These are phyloP conservation scores for Hanseniaspora singularis DNA, from an alignment of 805 yeast genomes.

Conservation along the genomic window DNA sequence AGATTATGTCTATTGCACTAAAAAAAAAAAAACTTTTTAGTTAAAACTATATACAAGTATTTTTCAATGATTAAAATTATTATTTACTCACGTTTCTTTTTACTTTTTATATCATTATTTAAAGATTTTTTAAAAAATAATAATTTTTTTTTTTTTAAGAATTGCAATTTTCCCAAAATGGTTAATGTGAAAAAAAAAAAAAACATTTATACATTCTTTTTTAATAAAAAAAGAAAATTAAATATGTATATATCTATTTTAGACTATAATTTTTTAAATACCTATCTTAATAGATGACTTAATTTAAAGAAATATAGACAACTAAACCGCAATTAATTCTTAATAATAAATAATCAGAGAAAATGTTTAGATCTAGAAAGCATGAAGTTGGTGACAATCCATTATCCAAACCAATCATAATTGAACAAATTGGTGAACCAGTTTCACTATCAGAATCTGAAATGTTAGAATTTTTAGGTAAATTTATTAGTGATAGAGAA, in stretches of 20 bases:
- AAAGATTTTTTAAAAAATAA: background rate
- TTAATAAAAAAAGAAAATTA: no score
- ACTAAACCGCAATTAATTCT: no score
- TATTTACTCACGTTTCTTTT: background rate
- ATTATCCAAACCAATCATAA: conserved; percentile 13
- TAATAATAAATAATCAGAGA: no score
- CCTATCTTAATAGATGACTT: no score
- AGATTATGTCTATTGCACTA: no score
- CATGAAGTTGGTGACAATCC: conserved; percentile 16
- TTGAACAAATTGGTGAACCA: conserved; percentile 8
- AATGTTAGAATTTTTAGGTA: conserved; percentile 13
- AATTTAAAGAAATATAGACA: no score
- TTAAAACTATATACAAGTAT: no score
- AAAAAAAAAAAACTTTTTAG: no score
- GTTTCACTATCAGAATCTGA: conserved; percentile 9
- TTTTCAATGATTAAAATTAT: no score
- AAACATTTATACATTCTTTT: background rate
- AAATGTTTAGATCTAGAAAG: conserved; percentile 16
- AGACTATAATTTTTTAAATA: no score
- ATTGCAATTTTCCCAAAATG: background rate
- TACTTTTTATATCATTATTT: background rate
- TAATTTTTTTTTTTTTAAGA: background rate
- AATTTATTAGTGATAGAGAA: conserved; percentile 15
- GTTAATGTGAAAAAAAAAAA: background rate
- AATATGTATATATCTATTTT: no score